These are phyloP conservation scores for Apiotrichum sp. DNA, from an alignment of 1,284 basidiomycete species.

Conservation along the genomic window DNA sequence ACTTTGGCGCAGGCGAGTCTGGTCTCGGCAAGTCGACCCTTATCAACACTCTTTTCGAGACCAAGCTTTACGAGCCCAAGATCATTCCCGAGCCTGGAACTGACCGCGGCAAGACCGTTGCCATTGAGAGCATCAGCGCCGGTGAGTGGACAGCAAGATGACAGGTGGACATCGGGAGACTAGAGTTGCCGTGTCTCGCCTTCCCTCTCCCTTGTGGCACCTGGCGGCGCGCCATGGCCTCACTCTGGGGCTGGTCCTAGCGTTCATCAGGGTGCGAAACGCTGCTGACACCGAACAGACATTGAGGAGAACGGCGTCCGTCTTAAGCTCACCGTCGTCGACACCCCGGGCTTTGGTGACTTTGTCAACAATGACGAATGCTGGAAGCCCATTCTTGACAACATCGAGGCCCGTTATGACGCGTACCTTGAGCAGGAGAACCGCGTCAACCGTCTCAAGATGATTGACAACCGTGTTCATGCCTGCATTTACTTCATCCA, in stretches of 20 bases:
- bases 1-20: slow-evolving; percentile 68
- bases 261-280: neutral
- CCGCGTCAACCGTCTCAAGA: slow-evolving; percentile 67
- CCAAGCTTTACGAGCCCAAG: slow-evolving; percentile 82
- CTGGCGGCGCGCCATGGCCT: neutral
- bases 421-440: slow-evolving; percentile 96
- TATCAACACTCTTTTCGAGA: slow-evolving; percentile 96
- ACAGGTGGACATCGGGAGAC: neutral
- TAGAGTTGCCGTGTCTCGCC: no score
- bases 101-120: slow-evolving; percentile 83
- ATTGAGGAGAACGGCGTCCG: slow-evolving; percentile 96
- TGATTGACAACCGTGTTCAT: slow-evolving; percentile 51
- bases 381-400: slow-evolving; percentile 96
- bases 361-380: slow-evolving; percentile 97
- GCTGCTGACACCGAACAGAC: slow-evolving; percentile 53
- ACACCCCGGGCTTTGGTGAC: slow-evolving; percentile 93
- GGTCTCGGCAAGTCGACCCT: slow-evolving; percentile 95
- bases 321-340: slow-evolving; percentile 91
- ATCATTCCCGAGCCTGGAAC: slow-evolving; percentile 72
- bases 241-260: no score
- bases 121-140: slow-evolving; percentile 92
- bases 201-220: neutral
- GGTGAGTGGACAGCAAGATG: slow-evolving; percentile 53
- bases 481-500: slow-evolving; percentile 94
- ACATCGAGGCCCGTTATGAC: slow-evolving; percentile 94